These are phyloP conservation scores for Paecilomyces formosus DNA, from an alignment of 2,329 filamentous ascomycete genomes.

Conservation along the genomic window DNA sequence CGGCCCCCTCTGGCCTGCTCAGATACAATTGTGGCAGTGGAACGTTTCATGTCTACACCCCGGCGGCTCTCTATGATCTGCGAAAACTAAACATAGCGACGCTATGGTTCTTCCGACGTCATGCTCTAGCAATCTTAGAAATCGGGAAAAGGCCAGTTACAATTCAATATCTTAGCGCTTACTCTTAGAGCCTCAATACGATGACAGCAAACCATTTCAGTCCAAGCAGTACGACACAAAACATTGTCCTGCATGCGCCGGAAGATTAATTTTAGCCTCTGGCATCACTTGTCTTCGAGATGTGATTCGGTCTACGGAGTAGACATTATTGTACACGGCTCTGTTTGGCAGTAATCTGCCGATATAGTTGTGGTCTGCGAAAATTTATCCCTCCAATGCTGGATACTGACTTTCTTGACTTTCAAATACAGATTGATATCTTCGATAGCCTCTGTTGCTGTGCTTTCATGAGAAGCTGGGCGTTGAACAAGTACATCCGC, in stretches of 20 bases:
- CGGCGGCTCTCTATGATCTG: not conserved
- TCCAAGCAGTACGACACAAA: not conserved
- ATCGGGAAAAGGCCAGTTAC: not conserved
- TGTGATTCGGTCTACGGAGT: not conserved
- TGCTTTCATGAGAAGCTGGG: not conserved
- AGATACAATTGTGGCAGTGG: not conserved
- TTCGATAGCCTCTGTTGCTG: not conserved
- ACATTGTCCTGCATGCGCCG: not conserved
- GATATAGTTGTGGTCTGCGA: not conserved
- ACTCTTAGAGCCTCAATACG: not conserved
- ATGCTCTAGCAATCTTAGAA: not conserved
- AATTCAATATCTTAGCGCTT: not conserved
- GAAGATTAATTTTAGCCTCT: not conserved
- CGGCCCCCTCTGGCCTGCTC: not conserved
- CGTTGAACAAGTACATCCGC: not conserved
- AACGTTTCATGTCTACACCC: not conserved
- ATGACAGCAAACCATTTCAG: not conserved
- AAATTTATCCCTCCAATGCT: not conserved
- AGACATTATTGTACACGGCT: not conserved
- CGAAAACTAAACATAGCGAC: not conserved
- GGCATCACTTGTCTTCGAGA: not conserved
- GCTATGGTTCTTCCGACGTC: not conserved
- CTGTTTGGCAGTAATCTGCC: not conserved
- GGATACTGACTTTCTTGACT: not conserved
- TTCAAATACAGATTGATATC: not conserved